Percentiles rank a stretch among this genome's conserved stretches.
These are phyloP conservation scores for Thraustochytrium sp. DNA, from an alignment of 352 stramenopile species.

Conservation along the genomic window DNA sequence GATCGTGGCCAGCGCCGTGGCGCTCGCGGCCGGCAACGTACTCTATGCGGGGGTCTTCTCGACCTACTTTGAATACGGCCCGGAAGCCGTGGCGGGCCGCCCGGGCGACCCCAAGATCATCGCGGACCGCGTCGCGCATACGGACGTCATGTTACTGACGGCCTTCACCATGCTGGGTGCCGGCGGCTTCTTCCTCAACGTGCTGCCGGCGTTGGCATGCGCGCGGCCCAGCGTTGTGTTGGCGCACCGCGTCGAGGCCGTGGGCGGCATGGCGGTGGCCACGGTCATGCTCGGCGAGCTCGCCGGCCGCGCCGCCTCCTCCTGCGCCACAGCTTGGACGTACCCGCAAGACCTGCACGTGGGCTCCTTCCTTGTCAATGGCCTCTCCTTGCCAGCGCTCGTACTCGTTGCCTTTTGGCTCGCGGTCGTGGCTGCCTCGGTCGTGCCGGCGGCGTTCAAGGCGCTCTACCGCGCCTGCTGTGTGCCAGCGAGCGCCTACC, in stretches of 20 bases:
- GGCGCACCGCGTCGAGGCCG: neutral
- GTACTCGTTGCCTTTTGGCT: neutral
- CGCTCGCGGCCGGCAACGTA: slow-evolving; percentile 2
- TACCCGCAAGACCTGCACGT: neutral
- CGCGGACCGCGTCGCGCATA: neutral
- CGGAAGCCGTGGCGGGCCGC: neutral
- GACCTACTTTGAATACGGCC: slow-evolving; percentile 7
- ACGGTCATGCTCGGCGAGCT: neutral
- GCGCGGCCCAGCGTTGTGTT: neutral
- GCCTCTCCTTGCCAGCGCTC: neutral
- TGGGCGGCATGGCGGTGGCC: neutral
- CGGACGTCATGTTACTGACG: neutral
- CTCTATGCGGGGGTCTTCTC: slow-evolving; percentile 8
- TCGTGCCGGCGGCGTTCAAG: neutral
- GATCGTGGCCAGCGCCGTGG: neutral
- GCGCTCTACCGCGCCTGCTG: neutral
- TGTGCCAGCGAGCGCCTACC: neutral
- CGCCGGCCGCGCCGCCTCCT: neutral
- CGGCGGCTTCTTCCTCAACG: neutral
- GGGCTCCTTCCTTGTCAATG: neutral
- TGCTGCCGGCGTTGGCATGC: slow-evolving; percentile 3
- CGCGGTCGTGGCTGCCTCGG: neutral
- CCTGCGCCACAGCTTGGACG: neutral
- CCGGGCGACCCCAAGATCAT: neutral
- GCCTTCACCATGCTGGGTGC: neutral